Percentiles rank a stretch among this genome's conserved stretches.
Evolutionary conservation across 345 rosid genomes (phyloP).

Genomic region (Aegle marmelos): DNA sequence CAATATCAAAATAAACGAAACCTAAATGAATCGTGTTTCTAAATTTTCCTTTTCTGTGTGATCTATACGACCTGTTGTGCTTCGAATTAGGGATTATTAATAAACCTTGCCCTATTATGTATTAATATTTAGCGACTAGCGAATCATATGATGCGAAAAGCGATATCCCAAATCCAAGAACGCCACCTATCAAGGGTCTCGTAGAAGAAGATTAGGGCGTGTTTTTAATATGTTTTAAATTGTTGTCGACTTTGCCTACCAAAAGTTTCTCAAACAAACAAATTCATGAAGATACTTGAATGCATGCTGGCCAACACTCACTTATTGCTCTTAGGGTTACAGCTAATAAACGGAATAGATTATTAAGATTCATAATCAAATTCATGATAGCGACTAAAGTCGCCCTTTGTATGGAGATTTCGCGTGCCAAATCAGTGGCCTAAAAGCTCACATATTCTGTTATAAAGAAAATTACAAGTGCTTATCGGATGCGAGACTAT

Average conservation of each 20-base stretch:
- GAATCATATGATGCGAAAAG: not conserved
- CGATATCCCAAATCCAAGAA: not conserved
- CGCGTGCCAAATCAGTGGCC: not conserved
- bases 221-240: no score
- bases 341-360: not conserved
- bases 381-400: not conserved
- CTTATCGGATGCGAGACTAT: not conserved
- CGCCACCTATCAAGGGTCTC: not conserved
- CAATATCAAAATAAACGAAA: not conserved
- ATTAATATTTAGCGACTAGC: not conserved
- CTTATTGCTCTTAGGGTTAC: not conserved
- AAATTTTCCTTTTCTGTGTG: not conserved
- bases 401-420: not conserved
- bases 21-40: not conserved
- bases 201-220: no score
- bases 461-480: not conserved
- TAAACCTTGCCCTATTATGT: not conserved
- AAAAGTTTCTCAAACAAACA: not conserved
- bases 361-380: not conserved
- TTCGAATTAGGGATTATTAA: not conserved
- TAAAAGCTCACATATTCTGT: not conserved
- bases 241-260: not conserved
- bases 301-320: constrained; percentile 6
- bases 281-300: not conserved
- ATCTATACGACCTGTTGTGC: not conserved